Base-by-base conservation (phyloP, 495 filamentous ascomycete species). In the Thozetella sp. region DNA sequence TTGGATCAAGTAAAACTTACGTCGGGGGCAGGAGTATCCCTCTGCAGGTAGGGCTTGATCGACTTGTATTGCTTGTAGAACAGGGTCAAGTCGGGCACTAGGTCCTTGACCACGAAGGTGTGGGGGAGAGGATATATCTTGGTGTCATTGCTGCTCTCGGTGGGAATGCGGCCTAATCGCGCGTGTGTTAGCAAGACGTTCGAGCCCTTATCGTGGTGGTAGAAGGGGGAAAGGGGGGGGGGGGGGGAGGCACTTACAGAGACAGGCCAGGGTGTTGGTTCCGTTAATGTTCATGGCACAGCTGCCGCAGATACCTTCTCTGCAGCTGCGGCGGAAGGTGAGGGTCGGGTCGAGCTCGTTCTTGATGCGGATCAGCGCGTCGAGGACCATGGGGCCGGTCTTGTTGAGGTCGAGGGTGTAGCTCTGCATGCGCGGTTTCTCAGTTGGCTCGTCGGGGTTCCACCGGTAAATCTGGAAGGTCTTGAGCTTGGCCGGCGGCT, bases 41-140 rank as follows among this genome's bases (percentile, higher is more conserved):
- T 84, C 79, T 97, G 95, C 30, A 99, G 90, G 73, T 97, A 99
- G 6, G 95, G 95, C 86, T 99, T 96, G 81, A 99, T 97, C 22
- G 94, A 97, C 80, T 97, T 97, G 88, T 99, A 99, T 85, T 99
- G 95, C 83, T 97, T 97, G 90, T 99, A 99, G 88, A 99, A 97
- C 60, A 91, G 90, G 65, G 95, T 99, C 64, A 99, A 79, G 74
- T 99, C 95, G 52, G 95, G 94, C 13, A 99, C 94, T 61, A 99
- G 85, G 72, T 99, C 95, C 87, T 97, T 99, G 79, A 99, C 94
- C 65, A 98, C 90, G 82, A 97, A 99, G 74, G 93, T 99, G 83
- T 99, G 95, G 62, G 95, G 95, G 58, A 99, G 85, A 15, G 95
- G 95, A 80, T 99, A 99, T 83, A 99, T 95, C 83, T 97, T 95